Conservation (phyloP, 192 early-diverging fungal genomes). For the Polychytrium aggregatum region DNA sequence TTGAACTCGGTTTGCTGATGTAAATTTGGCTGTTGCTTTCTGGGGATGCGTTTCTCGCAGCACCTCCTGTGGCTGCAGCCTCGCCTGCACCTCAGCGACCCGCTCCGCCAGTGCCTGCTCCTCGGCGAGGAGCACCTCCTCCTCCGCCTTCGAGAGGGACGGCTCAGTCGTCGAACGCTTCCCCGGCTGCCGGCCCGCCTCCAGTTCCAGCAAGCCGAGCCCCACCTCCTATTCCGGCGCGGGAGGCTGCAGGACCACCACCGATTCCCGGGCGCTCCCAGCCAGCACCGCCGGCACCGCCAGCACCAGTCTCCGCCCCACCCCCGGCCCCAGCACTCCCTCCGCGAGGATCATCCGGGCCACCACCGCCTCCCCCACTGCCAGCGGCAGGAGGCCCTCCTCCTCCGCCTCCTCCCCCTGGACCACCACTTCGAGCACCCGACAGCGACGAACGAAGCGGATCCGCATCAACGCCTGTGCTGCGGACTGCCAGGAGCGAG, state of each 20-base stretch:
- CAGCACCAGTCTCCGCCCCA: neutral
- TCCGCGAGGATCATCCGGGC: slow-evolving; percentile 9
- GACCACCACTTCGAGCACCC: too few species aligned
- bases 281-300: slow-evolving; percentile 7
- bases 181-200: slow-evolving; percentile 8
- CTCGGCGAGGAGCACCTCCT: slow-evolving; percentile 14
- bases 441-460: too few species aligned
- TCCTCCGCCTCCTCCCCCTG: slow-evolving; percentile 17
- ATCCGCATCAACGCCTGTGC: too few species aligned
- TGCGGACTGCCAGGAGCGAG: too few species aligned
- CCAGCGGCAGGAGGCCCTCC: slow-evolving; percentile 1
- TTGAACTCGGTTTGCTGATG: too few species aligned
- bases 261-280: slow-evolving; percentile 3
- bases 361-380: slow-evolving; percentile 1
- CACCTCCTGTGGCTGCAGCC: slow-evolving; percentile 5
- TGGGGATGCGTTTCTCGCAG: too few species aligned
- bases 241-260: slow-evolving; percentile 3
- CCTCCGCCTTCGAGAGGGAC: slow-evolving; percentile 11
- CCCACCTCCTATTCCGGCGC: neutral
- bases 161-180: slow-evolving; percentile 5
- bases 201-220: slow-evolving; percentile 10
- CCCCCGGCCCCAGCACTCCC: slow-evolving; percentile 9
- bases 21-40: too few species aligned
- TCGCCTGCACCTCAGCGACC: slow-evolving; percentile 23
- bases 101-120: slow-evolving; percentile 14